Evolutionary conservation across 2,329 filamentous ascomycete species (phyloP).

Genomic region (Clonostachys rhizophaga): DNA sequence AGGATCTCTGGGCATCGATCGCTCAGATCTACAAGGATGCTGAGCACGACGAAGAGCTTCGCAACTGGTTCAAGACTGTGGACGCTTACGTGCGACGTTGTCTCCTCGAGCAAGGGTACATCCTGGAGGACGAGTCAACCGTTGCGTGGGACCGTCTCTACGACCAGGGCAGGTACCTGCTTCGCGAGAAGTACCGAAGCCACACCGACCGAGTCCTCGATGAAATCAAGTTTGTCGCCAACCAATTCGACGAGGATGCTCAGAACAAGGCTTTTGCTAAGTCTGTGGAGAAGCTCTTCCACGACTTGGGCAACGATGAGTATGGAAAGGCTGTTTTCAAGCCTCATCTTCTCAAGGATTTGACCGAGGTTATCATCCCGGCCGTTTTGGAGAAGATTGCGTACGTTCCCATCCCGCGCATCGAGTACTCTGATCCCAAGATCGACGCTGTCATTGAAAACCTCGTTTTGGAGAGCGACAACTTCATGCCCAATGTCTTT

Average conservation of each 20-base stretch:
- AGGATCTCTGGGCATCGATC: constrained; percentile 82
- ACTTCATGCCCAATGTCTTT: constrained; percentile 88
- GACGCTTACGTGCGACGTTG: constrained; percentile 76
- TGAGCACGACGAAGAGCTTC: constrained; percentile 80
- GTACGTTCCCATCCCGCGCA: constrained; percentile 89
- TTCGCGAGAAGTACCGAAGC: constrained; percentile 80
- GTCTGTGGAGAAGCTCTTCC: constrained; percentile 80
- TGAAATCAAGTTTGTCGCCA: constrained; percentile 83
- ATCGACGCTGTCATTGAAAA: constrained; percentile 92
- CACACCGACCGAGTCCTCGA: constrained; percentile 85
- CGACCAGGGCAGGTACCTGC: constrained; percentile 78
- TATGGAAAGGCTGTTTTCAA: constrained; percentile 87
- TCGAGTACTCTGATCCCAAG: constrained; percentile 82
- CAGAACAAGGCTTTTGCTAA: constrained; percentile 78
- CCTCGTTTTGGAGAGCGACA: constrained; percentile 91
- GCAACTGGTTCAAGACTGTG: constrained; percentile 80
- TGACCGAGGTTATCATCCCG: constrained; percentile 83
- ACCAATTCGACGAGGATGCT: constrained; percentile 85
- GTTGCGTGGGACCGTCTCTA: constrained; percentile 81
- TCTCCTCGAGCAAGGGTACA: constrained; percentile 84
- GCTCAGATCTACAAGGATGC: constrained; percentile 83
- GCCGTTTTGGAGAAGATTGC: constrained; percentile 76
- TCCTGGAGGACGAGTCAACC: constrained; percentile 76
- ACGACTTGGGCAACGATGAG: constrained; percentile 78
- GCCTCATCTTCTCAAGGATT: constrained; percentile 84